Conservation (phyloP, 75 land plant species). For the Picea glauca region DNA sequence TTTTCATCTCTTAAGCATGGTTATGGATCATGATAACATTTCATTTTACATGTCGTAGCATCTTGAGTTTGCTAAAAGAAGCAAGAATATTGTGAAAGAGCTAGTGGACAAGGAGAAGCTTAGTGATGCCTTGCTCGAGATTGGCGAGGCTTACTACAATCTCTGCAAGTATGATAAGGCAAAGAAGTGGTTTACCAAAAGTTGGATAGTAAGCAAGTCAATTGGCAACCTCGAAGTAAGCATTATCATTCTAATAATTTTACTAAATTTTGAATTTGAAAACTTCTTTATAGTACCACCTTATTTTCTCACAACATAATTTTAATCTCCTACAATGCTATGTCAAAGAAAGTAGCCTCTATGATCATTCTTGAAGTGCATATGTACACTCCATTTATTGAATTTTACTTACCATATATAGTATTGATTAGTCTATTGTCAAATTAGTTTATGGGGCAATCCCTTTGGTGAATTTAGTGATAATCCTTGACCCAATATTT, state of each 20-base stretch:
- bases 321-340: background rate
- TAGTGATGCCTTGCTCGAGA: conserved; percentile 65
- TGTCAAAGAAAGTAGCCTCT: background rate
- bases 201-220: conserved; percentile 61
- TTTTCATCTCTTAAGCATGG: background rate
- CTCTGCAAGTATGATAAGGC: conserved; percentile 72
- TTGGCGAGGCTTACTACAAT: conserved; percentile 84
- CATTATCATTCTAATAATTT: background rate
- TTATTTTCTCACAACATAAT: background rate
- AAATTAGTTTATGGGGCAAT: background rate
- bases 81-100: conserved; percentile 55
- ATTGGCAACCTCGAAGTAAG: conserved; percentile 83
- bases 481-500: background rate
- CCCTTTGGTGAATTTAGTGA: background rate
- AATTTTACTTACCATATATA: background rate
- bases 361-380: background rate
- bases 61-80: conserved; percentile 61
- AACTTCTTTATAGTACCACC: background rate
- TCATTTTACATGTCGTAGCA: conserved; percentile 36
- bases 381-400: background rate
- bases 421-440: background rate
- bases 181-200: conserved; percentile 77
- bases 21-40: background rate
- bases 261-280: conserved; percentile 1
- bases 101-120: conserved; percentile 88